Evolutionary conservation across 768 basidiomycete genomes (phyloP).

Genomic region (Lyophyllum decastes): DNA sequence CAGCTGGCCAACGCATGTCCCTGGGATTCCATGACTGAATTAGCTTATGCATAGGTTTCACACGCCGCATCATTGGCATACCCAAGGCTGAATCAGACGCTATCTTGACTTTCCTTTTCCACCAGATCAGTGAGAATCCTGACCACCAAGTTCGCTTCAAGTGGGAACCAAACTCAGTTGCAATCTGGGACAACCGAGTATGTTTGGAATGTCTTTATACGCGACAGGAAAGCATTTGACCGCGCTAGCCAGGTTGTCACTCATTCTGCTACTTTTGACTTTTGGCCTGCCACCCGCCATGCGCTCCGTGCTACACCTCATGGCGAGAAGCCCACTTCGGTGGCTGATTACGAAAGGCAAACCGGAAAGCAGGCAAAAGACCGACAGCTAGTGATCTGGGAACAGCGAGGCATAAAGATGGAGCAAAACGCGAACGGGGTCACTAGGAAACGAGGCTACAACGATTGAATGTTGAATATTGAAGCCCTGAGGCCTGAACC

Average conservation of each 20-base stretch:
- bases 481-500: too few species aligned
- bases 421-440: slow-evolving; percentile 29
- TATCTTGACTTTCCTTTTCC: slow-evolving; percentile 70
- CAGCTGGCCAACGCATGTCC: background rate
- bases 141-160: slow-evolving; percentile 78
- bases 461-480: slow-evolving; percentile 47
- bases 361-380: slow-evolving; percentile 74
- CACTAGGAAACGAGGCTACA: slow-evolving; percentile 55
- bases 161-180: slow-evolving; percentile 76
- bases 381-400: slow-evolving; percentile 72
- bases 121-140: slow-evolving; percentile 66
- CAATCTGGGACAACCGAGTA: slow-evolving; percentile 88
- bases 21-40: background rate
- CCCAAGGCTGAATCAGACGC: slow-evolving; percentile 83
- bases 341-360: slow-evolving; percentile 63
- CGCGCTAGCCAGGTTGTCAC: slow-evolving; percentile 58
- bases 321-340: slow-evolving; percentile 76
- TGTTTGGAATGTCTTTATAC: slow-evolving; percentile 16
- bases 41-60: slow-evolving; percentile 57
- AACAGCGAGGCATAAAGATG: slow-evolving; percentile 56
- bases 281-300: slow-evolving; percentile 77
- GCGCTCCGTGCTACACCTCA: slow-evolving; percentile 82
- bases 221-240: background rate
- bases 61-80: slow-evolving; percentile 73
- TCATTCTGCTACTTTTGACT: slow-evolving; percentile 83